These are phyloP conservation scores for Collybiopsis luxurians DNA, from an alignment of 768 basidiomycete genomes.

Conservation along the genomic window DNA sequence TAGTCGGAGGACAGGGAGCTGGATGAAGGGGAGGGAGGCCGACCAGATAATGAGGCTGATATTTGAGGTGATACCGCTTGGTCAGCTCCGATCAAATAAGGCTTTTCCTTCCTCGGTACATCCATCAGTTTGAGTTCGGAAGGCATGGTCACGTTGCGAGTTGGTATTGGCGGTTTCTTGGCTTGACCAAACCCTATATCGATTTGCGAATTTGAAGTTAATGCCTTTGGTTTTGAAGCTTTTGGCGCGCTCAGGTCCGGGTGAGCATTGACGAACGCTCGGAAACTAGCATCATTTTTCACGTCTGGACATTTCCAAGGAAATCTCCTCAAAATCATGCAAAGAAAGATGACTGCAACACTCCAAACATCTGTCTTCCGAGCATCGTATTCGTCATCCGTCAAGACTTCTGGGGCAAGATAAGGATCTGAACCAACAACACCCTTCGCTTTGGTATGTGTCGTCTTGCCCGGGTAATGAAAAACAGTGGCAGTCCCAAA, in stretches of 20 bases:
- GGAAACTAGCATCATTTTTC: slow-evolving; percentile 89
- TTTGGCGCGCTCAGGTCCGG: slow-evolving; percentile 60
- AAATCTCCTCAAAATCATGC: slow-evolving; percentile 96
- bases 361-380: slow-evolving; percentile 99
- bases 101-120: background rate
- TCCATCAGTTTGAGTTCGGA: background rate
- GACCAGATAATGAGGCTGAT: background rate
- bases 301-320: slow-evolving; percentile 98
- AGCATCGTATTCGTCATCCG: slow-evolving; percentile 74
- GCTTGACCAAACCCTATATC: slow-evolving; percentile 10
- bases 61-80: background rate
- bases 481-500: slow-evolving; percentile 99
- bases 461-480: slow-evolving; percentile 92
- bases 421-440: slow-evolving; percentile 98
- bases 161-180: slow-evolving; percentile 23
- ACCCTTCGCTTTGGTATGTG: slow-evolving; percentile 70
- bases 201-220: slow-evolving; percentile 13
- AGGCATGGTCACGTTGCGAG: background rate
- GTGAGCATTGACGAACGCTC: slow-evolving; percentile 89
- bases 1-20: slow-evolving; percentile 4
- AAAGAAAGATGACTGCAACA: slow-evolving; percentile 97
- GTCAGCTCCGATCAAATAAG: background rate
- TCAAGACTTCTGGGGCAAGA: slow-evolving; percentile 94
- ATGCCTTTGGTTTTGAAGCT: slow-evolving; percentile 36
- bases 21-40: background rate